Conservation (phyloP, 169 alveolate genomes). For the Hepatocystis sp. region DNA sequence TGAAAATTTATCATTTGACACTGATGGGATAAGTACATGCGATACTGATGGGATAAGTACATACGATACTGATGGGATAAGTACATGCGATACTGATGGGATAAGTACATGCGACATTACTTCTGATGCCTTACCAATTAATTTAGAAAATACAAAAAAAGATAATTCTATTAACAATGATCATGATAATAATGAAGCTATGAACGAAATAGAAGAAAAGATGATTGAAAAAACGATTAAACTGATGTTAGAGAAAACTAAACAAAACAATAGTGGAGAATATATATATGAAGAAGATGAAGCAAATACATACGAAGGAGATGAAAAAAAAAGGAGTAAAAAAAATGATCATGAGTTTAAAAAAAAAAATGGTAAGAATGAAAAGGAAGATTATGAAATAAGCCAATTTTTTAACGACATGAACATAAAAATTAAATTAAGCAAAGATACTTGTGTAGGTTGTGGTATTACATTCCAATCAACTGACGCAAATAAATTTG, state of each 20-base stretch:
- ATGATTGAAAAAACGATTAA: slow-evolving; percentile 21
- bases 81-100: too few relatives aligned
- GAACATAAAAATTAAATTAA: slow-evolving; percentile 36
- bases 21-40: too few relatives aligned
- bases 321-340: too few relatives aligned
- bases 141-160: not conserved
- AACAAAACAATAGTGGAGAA: not conserved
- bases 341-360: too few relatives aligned
- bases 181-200: not conserved
- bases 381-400: slow-evolving; percentile 42
- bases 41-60: too few relatives aligned
- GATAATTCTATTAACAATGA: not conserved
- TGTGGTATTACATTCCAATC: slow-evolving; percentile 83
- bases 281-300: not conserved
- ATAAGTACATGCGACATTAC: too few relatives aligned
- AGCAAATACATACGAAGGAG: too few relatives aligned
- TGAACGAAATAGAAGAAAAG: slow-evolving; percentile 18
- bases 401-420: slow-evolving; percentile 32
- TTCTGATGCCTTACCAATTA: too few relatives aligned
- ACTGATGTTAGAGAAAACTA: slow-evolving; percentile 10
- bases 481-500: slow-evolving; percentile 27
- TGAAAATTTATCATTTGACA: too few relatives aligned
- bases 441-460: slow-evolving; percentile 75
- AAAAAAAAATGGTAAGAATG: not conserved
- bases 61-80: too few relatives aligned